These are phyloP conservation scores for Tetrahymena elliotti DNA, from an alignment of 73 alveolate species.

Conservation along the genomic window DNA sequence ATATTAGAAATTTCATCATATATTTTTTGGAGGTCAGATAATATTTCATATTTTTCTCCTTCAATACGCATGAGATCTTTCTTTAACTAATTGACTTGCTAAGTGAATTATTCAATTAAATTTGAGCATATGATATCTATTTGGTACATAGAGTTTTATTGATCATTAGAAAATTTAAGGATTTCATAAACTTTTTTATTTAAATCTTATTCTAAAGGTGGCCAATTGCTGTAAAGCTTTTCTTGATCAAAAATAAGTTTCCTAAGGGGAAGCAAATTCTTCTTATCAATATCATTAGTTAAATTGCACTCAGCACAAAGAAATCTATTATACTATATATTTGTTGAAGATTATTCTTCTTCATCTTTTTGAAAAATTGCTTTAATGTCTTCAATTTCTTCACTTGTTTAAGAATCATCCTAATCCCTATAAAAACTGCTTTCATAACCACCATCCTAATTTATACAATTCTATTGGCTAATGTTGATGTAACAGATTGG, in stretches of 20 bases:
- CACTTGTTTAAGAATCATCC: background rate
- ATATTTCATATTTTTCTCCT: background rate
- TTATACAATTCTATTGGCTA: background rate
- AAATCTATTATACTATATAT: background rate
- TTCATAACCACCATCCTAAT: background rate
- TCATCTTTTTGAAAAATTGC: background rate
- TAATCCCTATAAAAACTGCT: background rate
- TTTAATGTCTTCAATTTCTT: background rate
- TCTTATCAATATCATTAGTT: background rate
- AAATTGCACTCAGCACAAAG: background rate
- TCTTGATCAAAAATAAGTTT: background rate
- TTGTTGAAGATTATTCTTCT: background rate
- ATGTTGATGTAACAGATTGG: background rate
- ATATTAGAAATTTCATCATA: background rate
- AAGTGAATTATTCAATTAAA: background rate
- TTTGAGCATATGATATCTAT: background rate
- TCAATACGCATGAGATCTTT: background rate
- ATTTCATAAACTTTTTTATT: background rate
- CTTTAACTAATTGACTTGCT: background rate
- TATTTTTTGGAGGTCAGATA: background rate
- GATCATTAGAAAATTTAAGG: background rate
- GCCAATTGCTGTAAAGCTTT: background rate
- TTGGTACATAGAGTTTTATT: background rate
- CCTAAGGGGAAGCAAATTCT: background rate
- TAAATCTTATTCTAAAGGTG: background rate